Percentiles rank a stretch among this genome's conserved stretches.
These are phyloP conservation scores for Inga oerstediana DNA, from an alignment of 306 rosid species.

Conservation along the genomic window DNA sequence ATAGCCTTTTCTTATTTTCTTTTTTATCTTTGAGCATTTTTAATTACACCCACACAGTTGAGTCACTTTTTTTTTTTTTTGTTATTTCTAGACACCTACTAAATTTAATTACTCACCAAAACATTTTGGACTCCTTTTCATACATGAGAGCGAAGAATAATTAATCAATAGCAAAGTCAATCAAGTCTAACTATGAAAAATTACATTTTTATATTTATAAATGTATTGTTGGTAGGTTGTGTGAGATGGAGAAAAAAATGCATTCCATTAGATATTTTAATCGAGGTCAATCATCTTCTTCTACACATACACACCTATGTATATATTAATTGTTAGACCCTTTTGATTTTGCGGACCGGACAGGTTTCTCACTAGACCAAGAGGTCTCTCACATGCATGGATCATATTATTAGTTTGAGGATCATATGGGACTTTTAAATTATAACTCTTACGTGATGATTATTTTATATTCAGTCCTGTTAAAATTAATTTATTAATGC, in stretches of 20 bases:
- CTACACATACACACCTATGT: background rate
- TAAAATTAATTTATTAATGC: background rate
- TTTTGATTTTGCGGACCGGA: background rate
- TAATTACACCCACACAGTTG: background rate
- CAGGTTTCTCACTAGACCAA: background rate
- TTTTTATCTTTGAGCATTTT: background rate
- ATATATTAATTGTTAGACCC: background rate
- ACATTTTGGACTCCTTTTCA: background rate
- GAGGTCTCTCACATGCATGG: background rate
- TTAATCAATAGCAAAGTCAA: background rate
- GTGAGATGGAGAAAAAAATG: background rate
- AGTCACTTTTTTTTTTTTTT: background rate
- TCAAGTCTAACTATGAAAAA: background rate
- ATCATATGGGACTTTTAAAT: background rate
- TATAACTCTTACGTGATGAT: background rate
- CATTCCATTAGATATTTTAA: background rate
- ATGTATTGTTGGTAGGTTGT: background rate
- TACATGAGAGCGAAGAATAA: background rate
- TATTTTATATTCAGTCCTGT: background rate
- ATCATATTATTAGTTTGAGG: background rate
- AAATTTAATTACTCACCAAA: background rate
- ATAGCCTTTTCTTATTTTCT: background rate
- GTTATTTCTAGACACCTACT: background rate
- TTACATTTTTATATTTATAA: background rate
- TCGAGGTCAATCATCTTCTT: background rate